A percentile compares a stretch with the other conserved stretches of the same genome.
phyloP scores from a whole-genome alignment of 2,329 filamentous ascomycete species.

The Emmonsia crescens region DNA sequence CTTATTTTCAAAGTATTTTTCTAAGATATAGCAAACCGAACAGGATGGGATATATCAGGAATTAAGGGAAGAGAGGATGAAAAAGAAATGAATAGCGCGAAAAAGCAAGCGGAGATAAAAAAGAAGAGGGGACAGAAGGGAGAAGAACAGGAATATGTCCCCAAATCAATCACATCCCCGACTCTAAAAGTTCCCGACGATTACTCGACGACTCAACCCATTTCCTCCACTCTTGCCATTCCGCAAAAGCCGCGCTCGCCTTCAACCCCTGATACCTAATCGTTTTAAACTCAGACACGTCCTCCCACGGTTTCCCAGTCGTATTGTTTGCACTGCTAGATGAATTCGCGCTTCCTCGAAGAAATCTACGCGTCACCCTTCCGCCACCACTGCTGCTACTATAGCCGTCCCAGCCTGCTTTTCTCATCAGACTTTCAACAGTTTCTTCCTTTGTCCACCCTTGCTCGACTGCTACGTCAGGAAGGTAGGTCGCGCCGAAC shows the following conservation, averaged over 20 bases:
- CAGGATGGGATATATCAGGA: neutral
- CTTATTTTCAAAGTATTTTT: neutral
- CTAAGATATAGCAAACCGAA: neutral
- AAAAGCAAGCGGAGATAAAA: neutral
- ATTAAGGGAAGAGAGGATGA: neutral
- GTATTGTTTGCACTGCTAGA: slow-evolving; percentile 8
- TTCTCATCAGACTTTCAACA: slow-evolving; percentile 78
- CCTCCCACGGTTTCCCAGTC: slow-evolving; percentile 50
- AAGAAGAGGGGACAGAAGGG: neutral
- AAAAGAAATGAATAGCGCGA: neutral
- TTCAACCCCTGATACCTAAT: slow-evolving; percentile 82
- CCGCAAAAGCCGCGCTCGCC: slow-evolving; percentile 55
- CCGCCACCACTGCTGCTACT: slow-evolving; percentile 21
- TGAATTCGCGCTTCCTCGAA: slow-evolving; percentile 32
- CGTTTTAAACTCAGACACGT: slow-evolving; percentile 61
- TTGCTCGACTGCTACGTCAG: slow-evolving; percentile 83
- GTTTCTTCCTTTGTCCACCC: slow-evolving; percentile 94
- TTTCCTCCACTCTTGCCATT: slow-evolving; percentile 70
- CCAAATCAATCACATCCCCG: neutral
- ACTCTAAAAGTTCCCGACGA: slow-evolving; percentile 6
- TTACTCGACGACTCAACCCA: slow-evolving; percentile 43
- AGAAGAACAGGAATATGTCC: neutral
- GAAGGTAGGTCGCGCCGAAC: slow-evolving; percentile 81
- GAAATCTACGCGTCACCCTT: slow-evolving; percentile 24
- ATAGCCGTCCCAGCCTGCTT: slow-evolving; percentile 77